These are phyloP conservation scores for Verticillium nonalfalfae DNA, from an alignment of 2,329 filamentous ascomycete genomes.

Conservation along the genomic window DNA sequence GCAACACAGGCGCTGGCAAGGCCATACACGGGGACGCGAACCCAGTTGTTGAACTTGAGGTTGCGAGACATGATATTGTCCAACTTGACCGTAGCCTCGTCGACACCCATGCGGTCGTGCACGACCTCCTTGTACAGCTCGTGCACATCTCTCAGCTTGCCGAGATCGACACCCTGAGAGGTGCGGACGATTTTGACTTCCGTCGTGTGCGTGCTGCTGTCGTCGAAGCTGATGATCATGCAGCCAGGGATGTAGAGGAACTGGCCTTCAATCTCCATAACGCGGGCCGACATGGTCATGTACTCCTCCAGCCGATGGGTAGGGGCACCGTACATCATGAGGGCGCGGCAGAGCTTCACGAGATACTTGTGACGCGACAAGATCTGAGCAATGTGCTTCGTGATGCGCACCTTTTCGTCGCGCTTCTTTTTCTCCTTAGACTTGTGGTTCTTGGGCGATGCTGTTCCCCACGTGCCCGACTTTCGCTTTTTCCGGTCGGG, in stretches of 20 bases:
- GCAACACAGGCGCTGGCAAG: constrained; percentile 70
- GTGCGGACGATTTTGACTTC: constrained; percentile 70
- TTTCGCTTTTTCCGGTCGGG: constrained; percentile 24
- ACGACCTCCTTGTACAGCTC: constrained; percentile 79
- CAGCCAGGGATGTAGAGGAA: constrained; percentile 87
- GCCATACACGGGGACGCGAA: constrained; percentile 63
- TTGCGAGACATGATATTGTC: constrained; percentile 45
- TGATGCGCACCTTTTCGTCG: constrained; percentile 35
- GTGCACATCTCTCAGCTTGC: constrained; percentile 67
- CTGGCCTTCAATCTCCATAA: constrained; percentile 82
- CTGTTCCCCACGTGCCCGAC: constrained; percentile 8
- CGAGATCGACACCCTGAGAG: constrained; percentile 64
- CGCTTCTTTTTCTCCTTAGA: constrained; percentile 19
- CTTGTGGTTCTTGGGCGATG: not conserved
- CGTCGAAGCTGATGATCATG: constrained; percentile 92
- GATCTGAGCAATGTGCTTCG: constrained; percentile 58
- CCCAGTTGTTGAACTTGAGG: constrained; percentile 42
- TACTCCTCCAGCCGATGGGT: constrained; percentile 91
- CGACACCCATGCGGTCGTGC: constrained; percentile 66
- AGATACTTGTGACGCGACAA: constrained; percentile 78
- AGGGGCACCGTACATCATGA: constrained; percentile 88
- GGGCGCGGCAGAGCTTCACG: constrained; percentile 72
- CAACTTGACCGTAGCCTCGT: constrained; percentile 59
- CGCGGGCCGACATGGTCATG: constrained; percentile 82
- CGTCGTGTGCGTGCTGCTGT: constrained; percentile 65